A percentile compares a stretch with the other conserved stretches of the same genome.
Evolutionary conservation across 768 basidiomycete species (phyloP).

Genomic region (Termitomyces heimii): DNA sequence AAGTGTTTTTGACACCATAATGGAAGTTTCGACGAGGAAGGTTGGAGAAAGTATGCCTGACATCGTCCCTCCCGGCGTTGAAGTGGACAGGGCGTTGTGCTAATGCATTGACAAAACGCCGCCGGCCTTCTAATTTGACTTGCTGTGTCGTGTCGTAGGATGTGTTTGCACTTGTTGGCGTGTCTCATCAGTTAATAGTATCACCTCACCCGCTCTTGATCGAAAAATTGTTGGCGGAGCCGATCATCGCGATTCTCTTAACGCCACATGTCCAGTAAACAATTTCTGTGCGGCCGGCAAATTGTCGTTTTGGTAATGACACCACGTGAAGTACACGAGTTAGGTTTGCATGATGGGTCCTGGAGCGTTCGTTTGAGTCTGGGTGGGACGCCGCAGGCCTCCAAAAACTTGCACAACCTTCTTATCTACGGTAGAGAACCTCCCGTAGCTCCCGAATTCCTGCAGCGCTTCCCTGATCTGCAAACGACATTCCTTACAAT

Average conservation of each 20-base stretch:
- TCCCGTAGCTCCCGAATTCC: neutral
- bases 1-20: constrained; percentile 6
- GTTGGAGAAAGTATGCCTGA: constrained; percentile 15
- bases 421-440: neutral
- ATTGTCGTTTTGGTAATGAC: neutral
- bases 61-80: constrained; percentile 7
- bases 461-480: too few relatives aligned
- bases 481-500: too few relatives aligned
- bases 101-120: neutral
- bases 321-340: neutral
- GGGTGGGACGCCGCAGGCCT: neutral
- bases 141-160: neutral
- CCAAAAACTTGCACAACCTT: neutral
- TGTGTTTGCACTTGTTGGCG: too few relatives aligned
- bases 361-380: neutral
- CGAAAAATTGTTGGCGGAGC: neutral
- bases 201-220: neutral
- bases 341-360: neutral
- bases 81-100: constrained; percentile 10
- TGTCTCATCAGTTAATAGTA: neutral
- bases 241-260: neutral
- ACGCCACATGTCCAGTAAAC: neutral
- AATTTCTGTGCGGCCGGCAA: neutral
- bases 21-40: constrained; percentile 10
- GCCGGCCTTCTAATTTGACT: neutral